Evolutionary conservation across 192 early-diverging fungal species (phyloP), one percentile per base, ranked within the genome.

Genomic region (Podochytrium sp.): DNA sequence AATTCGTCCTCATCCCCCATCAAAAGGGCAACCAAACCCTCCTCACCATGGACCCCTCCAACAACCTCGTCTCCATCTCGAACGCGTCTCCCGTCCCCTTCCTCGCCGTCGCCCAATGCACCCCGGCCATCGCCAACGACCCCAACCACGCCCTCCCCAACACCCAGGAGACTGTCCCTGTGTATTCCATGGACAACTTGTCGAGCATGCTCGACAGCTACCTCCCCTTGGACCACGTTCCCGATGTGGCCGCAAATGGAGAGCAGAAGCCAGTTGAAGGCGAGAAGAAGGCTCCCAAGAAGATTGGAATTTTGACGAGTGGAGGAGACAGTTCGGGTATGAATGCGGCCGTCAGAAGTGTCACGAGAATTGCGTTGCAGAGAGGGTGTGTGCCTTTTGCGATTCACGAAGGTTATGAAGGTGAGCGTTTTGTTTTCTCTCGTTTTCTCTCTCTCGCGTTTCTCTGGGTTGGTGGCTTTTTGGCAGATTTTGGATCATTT

Each of bases 291-390:
- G 29, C 23, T 52, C 61, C 62, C 34, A 94, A 95, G 80, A 91
- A 90, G 76, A 95, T 99, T 83, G 97, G 93, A 33, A 87, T 99
- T 33, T 78, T 99, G 39, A 99, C 97, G 12, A 92, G 91, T 40
- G 97, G 97, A 35, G 97, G 97, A 37, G 97, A 99, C 77, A 91
- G 93, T 12, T 92, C 91, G n/a, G 97, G 97, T 32, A 99, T 99
- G 97, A 99, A 99, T 74, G 92, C 97, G 29, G 92, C 91, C 30
- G 97, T 99, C 33, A 85, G 97, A 30, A 89, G 92, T 6, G 92
- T 97, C 30, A 95, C 96, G 16, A 89, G 97, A 32, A 90, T 94
- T 72, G 90, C 93, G 1, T 90, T 97, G 71, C 85, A 91, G 23
- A 85, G 89, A 25, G 91, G 87, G 6, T 96, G 94, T 79, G 84